Percentiles rank a stretch among this genome's conserved stretches.
Conservation (phyloP, 2,329 filamentous ascomycete species). For the Aspergillus sp. region DNA sequence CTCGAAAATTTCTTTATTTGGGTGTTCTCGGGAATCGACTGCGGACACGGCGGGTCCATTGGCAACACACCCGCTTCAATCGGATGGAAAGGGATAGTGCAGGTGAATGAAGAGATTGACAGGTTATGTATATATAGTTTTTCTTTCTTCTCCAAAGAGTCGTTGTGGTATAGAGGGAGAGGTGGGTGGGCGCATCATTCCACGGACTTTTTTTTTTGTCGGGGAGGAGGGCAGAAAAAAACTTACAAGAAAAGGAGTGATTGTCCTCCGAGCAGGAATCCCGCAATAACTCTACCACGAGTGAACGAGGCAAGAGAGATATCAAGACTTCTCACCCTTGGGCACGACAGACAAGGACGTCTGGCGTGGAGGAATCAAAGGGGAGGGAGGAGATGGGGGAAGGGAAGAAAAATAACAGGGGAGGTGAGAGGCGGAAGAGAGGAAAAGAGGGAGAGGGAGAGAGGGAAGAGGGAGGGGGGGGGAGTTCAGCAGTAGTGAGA, state of each 20-base stretch:
- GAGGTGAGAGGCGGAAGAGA: constrained; percentile 13
- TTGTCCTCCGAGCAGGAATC: constrained; percentile 19
- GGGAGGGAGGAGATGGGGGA: constrained; percentile 23
- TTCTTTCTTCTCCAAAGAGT: background rate
- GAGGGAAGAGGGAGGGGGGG: constrained; percentile 18
- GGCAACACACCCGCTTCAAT: background rate
- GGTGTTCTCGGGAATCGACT: constrained; percentile 1
- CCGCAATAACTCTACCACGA: constrained; percentile 32
- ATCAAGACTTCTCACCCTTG: constrained; percentile 22
- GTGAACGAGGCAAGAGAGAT: constrained; percentile 30
- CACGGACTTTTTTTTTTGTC: background rate
- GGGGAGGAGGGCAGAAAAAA: constrained; percentile 2
- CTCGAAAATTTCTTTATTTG: background rate
- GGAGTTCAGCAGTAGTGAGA: constrained; percentile 12
- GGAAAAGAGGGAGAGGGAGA: constrained; percentile 24
- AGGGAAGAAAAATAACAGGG: constrained; percentile 22
- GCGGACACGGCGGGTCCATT: constrained; percentile 4
- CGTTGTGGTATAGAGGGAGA: background rate
- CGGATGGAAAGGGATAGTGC: constrained; percentile 1
- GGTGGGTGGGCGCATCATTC: background rate
- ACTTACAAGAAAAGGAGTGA: constrained; percentile 31
- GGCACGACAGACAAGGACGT: constrained; percentile 21
- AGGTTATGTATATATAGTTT: background rate
- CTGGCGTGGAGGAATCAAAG: constrained; percentile 19
- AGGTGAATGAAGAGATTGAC: background rate